Base-by-base conservation (phyloP, 805 yeast species). In the Zygotorulaspora florentina region DNA sequence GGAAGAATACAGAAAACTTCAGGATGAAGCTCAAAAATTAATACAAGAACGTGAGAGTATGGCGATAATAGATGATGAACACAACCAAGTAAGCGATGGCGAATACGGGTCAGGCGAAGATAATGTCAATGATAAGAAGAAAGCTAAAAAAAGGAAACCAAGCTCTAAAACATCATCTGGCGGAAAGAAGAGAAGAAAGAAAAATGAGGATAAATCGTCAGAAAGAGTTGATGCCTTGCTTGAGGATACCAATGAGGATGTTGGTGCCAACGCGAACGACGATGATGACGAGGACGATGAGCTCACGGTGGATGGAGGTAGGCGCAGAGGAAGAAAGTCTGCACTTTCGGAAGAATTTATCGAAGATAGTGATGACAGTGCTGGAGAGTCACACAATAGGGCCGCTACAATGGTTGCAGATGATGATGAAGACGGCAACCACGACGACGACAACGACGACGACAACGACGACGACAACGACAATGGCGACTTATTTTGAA, bases 1-100 rank as follows among this genome's bases (percentile, higher is more conserved):
- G 16, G 77, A 69, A 39, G 78, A 77, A 57, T 73, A 72, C 55
- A 66, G 66, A 49, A 71, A 67, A 49, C 61, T 80, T 30, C 82
- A 78, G 57, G 81, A 78, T 50, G 78, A 77, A 50, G 80, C 83
- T 15, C 69, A 69, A 47, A 78, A 80, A 55, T 71, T 81, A 71
- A 80, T 79, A 45, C 75, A 70, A 48, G 79, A 77, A 53, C 75
- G 82, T 72, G 74, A 71, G 45, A 45, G 64, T 35, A 72, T 69
- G 34, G 72, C 70, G 25, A 69, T 68, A 27, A 67, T 63, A n/a
- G 70, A 67, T 34, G 75, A 68, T 36, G 70, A 64, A 18, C 67
- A 66, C n/a, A 67, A 64, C 15, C 68, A 67, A 4, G 67, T 64
- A 35, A 70, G 68, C 49, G 65, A 59, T 37, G 64, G 61, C 41